phyloP scores from a whole-genome alignment of 2,329 filamentous ascomycete species.

The Falciphora oryzae region DNA sequence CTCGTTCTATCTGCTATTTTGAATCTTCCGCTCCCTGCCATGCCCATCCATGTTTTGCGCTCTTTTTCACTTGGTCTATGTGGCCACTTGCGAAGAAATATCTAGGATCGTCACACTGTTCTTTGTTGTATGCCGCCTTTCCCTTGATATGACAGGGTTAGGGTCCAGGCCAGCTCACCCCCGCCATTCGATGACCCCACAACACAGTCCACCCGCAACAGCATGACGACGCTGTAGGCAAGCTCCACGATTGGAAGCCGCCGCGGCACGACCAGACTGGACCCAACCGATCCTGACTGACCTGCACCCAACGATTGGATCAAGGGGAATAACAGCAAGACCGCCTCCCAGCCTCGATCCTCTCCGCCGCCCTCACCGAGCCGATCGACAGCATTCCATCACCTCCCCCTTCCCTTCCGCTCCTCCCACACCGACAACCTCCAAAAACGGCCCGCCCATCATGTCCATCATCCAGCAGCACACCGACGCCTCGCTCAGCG shows the following conservation, averaged over 20 bases:
- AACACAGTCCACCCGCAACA: not conserved
- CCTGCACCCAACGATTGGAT: not conserved
- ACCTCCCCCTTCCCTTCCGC: not conserved
- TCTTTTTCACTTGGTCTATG: too few species aligned
- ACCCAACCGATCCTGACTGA: not conserved
- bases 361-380: not conserved
- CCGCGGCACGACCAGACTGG: not conserved
- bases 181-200: not conserved
- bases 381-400: not conserved
- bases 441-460: constrained; percentile 6
- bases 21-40: not conserved
- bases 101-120: too few species aligned
- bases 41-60: not conserved
- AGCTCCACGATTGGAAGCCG: not conserved
- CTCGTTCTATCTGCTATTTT: not conserved
- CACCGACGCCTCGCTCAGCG: constrained; percentile 52
- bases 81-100: too few species aligned
- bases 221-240: not conserved
- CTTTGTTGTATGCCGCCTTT: too few species aligned
- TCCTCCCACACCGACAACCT: not conserved
- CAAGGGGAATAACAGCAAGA: not conserved
- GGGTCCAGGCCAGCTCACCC: not conserved
- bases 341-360: not conserved
- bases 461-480: constrained; percentile 67
- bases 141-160: too few species aligned